These are phyloP conservation scores for Dalbergia oliveri DNA, from an alignment of 306 rosid species.

Conservation along the genomic window DNA sequence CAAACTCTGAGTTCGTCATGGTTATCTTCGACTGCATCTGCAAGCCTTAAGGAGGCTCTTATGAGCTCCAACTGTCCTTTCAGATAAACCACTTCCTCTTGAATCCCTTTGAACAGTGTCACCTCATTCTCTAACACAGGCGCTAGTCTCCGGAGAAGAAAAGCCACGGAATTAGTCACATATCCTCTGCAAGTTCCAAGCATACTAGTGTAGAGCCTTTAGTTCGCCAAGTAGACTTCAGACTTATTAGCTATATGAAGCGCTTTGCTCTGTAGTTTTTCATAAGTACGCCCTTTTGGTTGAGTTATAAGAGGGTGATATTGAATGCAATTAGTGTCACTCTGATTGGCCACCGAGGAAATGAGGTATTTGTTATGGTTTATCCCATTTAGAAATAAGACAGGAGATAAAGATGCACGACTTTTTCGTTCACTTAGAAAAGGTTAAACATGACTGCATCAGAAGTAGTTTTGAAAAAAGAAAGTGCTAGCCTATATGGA, in stretches of 20 bases:
- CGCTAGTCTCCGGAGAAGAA: slow-evolving; percentile 46
- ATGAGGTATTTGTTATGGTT: not conserved
- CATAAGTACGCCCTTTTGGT: not conserved
- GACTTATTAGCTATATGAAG: not conserved
- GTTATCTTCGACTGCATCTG: slow-evolving; percentile 52
- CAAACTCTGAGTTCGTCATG: slow-evolving; percentile 60
- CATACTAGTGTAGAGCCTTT: slow-evolving; percentile 2
- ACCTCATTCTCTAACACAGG: slow-evolving; percentile 43
- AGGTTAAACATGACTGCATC: slow-evolving; percentile 10
- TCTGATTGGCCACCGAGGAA: slow-evolving; percentile 35
- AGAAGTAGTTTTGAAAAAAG: not conserved
- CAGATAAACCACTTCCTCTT: slow-evolving; percentile 45
- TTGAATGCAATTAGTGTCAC: slow-evolving; percentile 8
- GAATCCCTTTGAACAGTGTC: slow-evolving; percentile 38
- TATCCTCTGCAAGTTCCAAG: slow-evolving; percentile 20
- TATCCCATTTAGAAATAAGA: slow-evolving; percentile 6
- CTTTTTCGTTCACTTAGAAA: not conserved
- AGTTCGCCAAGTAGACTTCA: slow-evolving; percentile 9
- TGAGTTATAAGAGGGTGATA: not conserved
- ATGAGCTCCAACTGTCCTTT: slow-evolving; percentile 49
- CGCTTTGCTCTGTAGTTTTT: slow-evolving; percentile 15
- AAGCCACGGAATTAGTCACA: slow-evolving; percentile 34
- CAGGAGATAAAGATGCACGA: slow-evolving; percentile 16
- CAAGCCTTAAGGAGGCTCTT: slow-evolving; percentile 52
- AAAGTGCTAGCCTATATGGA: not conserved